phyloP scores from a whole-genome alignment of 805 yeast genomes.

The Candida palmyrensis region DNA sequence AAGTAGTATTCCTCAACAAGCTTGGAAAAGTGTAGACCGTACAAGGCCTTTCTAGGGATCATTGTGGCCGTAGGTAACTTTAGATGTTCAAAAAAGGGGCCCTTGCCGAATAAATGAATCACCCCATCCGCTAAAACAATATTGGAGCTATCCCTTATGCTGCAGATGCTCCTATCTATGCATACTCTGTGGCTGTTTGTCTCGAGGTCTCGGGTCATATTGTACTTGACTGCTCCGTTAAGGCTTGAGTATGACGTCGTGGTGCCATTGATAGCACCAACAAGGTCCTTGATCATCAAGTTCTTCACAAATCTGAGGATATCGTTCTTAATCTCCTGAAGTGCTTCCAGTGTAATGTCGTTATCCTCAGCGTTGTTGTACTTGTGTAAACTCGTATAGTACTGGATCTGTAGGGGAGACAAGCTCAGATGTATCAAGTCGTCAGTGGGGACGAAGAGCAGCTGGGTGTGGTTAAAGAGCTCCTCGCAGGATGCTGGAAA shows the following conservation, averaged over 20 bases:
- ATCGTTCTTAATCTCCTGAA: constrained; percentile 25
- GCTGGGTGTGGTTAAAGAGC: constrained; percentile 19
- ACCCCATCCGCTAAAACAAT: constrained; percentile 28
- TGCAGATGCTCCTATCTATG: constrained; percentile 6
- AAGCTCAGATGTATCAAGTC: constrained; percentile 19
- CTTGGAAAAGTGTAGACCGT: constrained; percentile 44
- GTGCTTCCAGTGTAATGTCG: constrained; percentile 26
- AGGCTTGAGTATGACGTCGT: constrained; percentile 7
- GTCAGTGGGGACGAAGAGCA: constrained; percentile 33
- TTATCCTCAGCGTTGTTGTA: constrained; percentile 9
- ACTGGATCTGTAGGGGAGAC: constrained; percentile 19
- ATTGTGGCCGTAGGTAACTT: constrained; percentile 18
- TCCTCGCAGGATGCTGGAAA: constrained; percentile 21
- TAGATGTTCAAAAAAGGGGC: constrained; percentile 16
- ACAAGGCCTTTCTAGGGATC: constrained; percentile 31
- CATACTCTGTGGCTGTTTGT: not conserved
- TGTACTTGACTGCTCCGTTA: constrained; percentile 10
- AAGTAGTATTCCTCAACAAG: constrained; percentile 70
- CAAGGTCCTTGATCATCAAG: constrained; percentile 20
- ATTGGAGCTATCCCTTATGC: constrained; percentile 11
- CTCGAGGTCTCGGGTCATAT: too few species aligned
- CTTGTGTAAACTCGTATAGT: constrained; percentile 23
- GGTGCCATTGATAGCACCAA: constrained; percentile 29
- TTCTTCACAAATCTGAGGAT: constrained; percentile 19
- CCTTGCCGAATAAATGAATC: constrained; percentile 23